Conservation (phyloP, 1,284 basidiomycete genomes). For the Austroboletus novae-zelandiae region DNA sequence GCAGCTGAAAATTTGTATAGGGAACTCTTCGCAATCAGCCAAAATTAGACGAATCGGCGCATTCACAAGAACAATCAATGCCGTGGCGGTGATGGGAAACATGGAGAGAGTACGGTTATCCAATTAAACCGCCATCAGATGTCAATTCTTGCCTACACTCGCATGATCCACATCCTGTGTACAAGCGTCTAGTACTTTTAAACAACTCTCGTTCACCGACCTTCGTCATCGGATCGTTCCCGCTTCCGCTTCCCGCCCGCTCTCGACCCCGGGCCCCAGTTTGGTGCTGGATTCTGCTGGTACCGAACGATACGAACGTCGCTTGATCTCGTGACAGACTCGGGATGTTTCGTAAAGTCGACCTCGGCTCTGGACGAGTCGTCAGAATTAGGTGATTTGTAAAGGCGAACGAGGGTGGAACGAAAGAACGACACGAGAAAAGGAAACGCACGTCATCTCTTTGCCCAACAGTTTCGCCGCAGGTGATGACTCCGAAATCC, state of each 20-base stretch:
- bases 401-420: no score
- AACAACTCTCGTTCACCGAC: background rate
- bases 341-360: conserved; percentile 73
- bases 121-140: no score
- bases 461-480: conserved; percentile 63
- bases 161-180: no score
- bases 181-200: no score
- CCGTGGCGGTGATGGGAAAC: no score
- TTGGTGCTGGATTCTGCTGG: conserved; percentile 85
- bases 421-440: conserved; percentile 5
- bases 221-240: conserved; percentile 29
- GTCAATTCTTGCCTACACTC: no score
- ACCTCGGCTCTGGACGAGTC: conserved; percentile 52
- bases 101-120: no score
- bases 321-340: conserved; percentile 55
- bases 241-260: conserved; percentile 46
- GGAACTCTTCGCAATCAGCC: no score
- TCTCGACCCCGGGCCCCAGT: conserved; percentile 89
- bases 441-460: conserved; percentile 53
- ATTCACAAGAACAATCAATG: no score
- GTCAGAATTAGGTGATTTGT: background rate
- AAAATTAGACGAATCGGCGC: no score
- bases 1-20: no score
- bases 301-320: conserved; percentile 83
- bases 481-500: conserved; percentile 71